Evolutionary conservation across 179 eudicot genomes (phyloP).

Genomic region (Beta corolliflora): DNA sequence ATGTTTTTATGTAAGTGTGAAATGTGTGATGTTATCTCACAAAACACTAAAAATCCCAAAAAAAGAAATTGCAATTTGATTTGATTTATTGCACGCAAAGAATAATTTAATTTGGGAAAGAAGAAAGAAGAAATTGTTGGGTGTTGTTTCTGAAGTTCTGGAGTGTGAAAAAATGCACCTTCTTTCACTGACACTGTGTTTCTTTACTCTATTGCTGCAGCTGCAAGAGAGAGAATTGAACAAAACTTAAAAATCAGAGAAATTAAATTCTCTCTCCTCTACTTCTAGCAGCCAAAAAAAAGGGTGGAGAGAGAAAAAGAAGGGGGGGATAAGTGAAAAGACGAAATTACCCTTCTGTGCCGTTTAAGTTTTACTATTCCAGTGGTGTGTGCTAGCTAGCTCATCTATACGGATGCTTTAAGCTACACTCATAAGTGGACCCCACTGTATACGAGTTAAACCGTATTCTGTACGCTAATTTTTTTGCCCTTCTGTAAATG

Average conservation of each 20-base stretch:
- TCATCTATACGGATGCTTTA: constrained; percentile 30
- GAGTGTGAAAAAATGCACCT: background rate
- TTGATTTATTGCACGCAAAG: background rate
- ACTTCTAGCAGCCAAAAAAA: background rate
- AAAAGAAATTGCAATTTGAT: background rate
- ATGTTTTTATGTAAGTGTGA: background rate
- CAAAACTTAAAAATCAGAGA: background rate
- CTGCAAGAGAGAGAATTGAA: background rate
- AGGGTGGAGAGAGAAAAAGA: too few relatives aligned
- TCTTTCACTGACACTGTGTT: constrained; percentile 4
- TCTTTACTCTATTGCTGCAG: background rate
- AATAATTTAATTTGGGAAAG: background rate
- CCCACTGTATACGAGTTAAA: background rate
- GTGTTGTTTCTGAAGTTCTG: background rate
- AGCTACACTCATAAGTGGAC: constrained; percentile 1
- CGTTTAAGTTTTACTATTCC: constrained; percentile 31
- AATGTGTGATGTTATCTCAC: too few relatives aligned
- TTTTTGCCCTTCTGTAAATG: background rate
- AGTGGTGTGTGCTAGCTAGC: constrained; percentile 1
- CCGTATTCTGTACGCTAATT: constrained; percentile 33
- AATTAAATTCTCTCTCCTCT: background rate
- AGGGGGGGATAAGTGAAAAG: constrained; percentile 11
- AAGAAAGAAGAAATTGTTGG: background rate
- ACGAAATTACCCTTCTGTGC: constrained; percentile 30
- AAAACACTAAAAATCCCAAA: background rate